Percentiles rank a stretch among this genome's conserved stretches.
Conservation (phyloP, 208 protist species). For the Naegleria fowleri region DNA sequence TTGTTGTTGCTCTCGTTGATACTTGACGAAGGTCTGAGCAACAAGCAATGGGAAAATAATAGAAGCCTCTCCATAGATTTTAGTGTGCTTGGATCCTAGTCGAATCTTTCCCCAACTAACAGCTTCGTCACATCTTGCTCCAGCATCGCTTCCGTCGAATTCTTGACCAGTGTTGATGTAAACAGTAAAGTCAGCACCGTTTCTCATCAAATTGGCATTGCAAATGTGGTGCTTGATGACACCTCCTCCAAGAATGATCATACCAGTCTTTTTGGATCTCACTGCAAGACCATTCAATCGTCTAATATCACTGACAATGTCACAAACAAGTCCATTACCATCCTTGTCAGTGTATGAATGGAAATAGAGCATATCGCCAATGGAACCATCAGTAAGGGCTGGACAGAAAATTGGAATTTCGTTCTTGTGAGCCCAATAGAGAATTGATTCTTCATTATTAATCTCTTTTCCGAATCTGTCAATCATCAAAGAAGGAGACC, state of each 20-base stretch:
- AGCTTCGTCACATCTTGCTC: constrained; percentile 97
- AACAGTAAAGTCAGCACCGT: constrained; percentile 96
- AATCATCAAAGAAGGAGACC: constrained; percentile 95
- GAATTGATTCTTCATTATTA: constrained; percentile 83
- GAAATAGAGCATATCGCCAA: constrained; percentile 99
- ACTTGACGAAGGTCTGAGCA: constrained; percentile 77
- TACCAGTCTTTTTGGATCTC: constrained; percentile 83
- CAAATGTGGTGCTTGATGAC: constrained; percentile 98
- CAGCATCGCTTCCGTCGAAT: constrained; percentile 97
- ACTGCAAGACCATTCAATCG: constrained; percentile 90
- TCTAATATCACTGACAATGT: constrained; percentile 89
- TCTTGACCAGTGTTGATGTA: constrained; percentile 94
- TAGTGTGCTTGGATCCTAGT: constrained; percentile 86
- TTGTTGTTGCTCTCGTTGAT: constrained; percentile 24
- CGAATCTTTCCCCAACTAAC: constrained; percentile 98
- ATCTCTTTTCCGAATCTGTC: constrained; percentile 88
- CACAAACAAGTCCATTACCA: constrained; percentile 48
- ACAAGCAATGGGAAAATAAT: constrained; percentile 95
- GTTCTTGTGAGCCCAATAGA: constrained; percentile 97
- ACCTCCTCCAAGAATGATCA: constrained; percentile 96
- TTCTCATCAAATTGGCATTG: constrained; percentile 99
- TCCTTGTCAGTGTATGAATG: constrained; percentile 92
- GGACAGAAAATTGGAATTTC: constrained; percentile 98
- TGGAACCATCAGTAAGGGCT: constrained; percentile 95
- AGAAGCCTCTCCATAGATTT: constrained; percentile 94